Evolutionary conservation across 1,139 yeast species (phyloP), one percentile per base, ranked within the genome.

Genomic region (Saccharomycopsis phalli): DNA sequence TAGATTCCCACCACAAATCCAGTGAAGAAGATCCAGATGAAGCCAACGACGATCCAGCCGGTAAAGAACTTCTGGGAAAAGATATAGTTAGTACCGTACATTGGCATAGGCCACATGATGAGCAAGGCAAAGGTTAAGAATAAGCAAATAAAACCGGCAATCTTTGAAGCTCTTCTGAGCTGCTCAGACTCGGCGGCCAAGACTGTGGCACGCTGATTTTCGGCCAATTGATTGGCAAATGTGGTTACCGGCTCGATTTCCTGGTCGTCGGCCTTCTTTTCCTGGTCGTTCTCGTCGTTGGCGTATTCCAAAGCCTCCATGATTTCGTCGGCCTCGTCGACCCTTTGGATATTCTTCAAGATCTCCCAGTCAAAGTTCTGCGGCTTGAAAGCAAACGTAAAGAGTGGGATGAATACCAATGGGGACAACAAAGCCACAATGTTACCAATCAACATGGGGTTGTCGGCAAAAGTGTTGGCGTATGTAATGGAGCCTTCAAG

Each of bases 401-500:
- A 63, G 4, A 81, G 52, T 11, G 94, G 88, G 41, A 78, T 66
- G 45, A 79, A 66, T 16, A 87, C 58, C 26, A 72, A 53, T n/a
- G 95, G 95, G 1, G 87, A 71, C 41, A 77, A 66, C 47, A 87
- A 63, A 0, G 95, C 91, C 40, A 83, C 86, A 35, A 83, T 75
- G 55, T 84, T 86, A 45, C 95, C 95, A 18, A 82, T 77, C 48
- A 84, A 68, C 94, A 83, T 83, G 23, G 94, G 80, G 56, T 81
- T 71, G 56, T 83, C 91, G 49, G 70, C 71, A 48, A 86, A 84
- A 18, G 94, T 74, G 36, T 77, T 78, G 31, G 62, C 72, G 37
- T 82, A 76, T 25, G 71, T 74, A 34, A 79, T 62, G 0, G 63
- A 47, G 17, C 79, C 78, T 48, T 66, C 71, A 47, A 69, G 58